Percentiles rank a stretch among this genome's conserved stretches.
Evolutionary conservation across 768 basidiomycete species (phyloP).

Genomic region (Lepiota venenata): DNA sequence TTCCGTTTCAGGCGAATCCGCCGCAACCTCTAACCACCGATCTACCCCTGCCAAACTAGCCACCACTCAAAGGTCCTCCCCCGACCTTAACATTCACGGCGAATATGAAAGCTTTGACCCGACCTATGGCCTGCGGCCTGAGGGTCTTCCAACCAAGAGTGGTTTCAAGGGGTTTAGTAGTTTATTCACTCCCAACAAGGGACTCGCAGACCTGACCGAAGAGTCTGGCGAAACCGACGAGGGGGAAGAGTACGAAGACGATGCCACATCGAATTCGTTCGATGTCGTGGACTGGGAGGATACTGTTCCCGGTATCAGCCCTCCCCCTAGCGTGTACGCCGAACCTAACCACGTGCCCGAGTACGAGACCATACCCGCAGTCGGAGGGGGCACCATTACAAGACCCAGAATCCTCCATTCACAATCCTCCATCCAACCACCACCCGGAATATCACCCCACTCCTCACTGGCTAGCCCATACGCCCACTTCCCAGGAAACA

Average conservation of each 20-base stretch:
- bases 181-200: conserved; percentile 64
- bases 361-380: conserved; percentile 88
- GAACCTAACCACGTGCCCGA: conserved; percentile 48
- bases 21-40: conserved; percentile 25
- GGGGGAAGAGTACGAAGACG: conserved; percentile 34
- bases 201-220: conserved; percentile 79
- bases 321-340: conserved; percentile 38
- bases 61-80: conserved; percentile 17
- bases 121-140: conserved; percentile 92
- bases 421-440: conserved; percentile 69
- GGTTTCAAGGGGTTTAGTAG: conserved; percentile 76
- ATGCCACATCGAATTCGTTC: conserved; percentile 46
- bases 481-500: conserved; percentile 14
- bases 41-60: conserved; percentile 15
- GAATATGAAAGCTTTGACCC: conserved; percentile 88
- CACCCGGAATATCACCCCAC: conserved; percentile 17
- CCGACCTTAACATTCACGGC: conserved; percentile 24
- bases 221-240: conserved; percentile 46
- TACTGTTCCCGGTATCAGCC: conserved; percentile 40
- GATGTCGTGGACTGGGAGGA: conserved; percentile 74
- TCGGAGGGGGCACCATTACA: conserved; percentile 86
- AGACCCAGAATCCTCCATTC: conserved; percentile 85
- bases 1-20: conserved; percentile 41
- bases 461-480: conserved; percentile 16
- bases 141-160: conserved; percentile 83